phyloP scores from a whole-genome alignment of 192 early-diverging fungal genomes.

The Podila epicladia region DNA sequence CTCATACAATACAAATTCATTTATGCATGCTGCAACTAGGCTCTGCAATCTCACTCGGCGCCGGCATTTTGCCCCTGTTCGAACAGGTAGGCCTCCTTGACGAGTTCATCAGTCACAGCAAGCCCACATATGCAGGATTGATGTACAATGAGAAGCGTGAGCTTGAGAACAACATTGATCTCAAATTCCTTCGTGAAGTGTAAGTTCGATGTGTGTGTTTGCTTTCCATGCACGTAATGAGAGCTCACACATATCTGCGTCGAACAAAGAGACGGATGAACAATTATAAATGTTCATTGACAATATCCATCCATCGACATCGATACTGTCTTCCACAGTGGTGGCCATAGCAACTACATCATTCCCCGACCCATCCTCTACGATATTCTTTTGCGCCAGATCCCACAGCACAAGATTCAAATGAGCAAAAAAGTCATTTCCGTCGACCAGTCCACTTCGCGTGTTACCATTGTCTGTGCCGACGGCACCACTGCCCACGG shows the following conservation, averaged over 20 bases:
- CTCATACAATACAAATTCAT: no score
- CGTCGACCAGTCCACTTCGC: constrained; percentile 4
- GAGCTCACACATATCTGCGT: background rate
- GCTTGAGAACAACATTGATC: background rate
- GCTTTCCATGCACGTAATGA: no score
- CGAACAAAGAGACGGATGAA: no score
- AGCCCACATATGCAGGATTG: background rate
- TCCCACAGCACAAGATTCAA: constrained; percentile 16
- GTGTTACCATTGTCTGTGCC: constrained; percentile 15
- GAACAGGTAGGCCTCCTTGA: background rate
- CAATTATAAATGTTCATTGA: no score
- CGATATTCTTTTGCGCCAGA: background rate
- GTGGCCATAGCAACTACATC: constrained; percentile 22
- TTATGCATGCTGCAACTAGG: background rate
- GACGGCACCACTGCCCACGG: constrained; percentile 13
- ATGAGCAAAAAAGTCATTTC: constrained; percentile 23
- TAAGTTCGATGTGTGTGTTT: background rate
- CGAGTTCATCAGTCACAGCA: constrained; percentile 1
- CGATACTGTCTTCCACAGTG: background rate
- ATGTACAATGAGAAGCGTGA: constrained; percentile 3
- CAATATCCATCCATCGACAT: background rate
- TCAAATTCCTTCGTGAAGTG: background rate
- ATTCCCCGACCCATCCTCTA: constrained; percentile 27
- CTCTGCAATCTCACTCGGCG: background rate
- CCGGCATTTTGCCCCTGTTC: background rate